Evolutionary conservation across 345 rosid species (phyloP), one percentile per base, ranked within the genome.

Genomic region (Cardamine occulta): DNA sequence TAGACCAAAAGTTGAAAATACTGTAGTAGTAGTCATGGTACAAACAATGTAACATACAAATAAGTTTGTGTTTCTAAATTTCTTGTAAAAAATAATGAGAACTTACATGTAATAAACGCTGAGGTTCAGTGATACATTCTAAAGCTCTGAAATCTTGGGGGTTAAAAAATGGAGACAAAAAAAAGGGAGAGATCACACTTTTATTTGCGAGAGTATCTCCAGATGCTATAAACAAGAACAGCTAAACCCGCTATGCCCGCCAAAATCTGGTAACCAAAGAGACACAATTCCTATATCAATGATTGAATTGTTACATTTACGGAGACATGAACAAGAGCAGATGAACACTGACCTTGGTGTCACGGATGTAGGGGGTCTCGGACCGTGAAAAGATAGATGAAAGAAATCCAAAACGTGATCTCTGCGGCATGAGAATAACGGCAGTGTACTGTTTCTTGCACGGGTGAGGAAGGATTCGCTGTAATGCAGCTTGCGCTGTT

Each of bases 341-440:
- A 19, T 17, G 31, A 69, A 29, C 60, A 58, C 88, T 79, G 77
- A 93, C 98, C 96, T 91, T 91, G 11, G 84, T 75, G 56, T 93
- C 88, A 65, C 79, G 82, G 23, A 66, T 55, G 28, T 48, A 74
- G 59, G 28, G 44, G 57, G 45, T 52, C 69, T 6, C 74, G 34
- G 76, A 45, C 15, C 66, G 75, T 35, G 80, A 76, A 45, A 87
- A 81, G 62, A 85, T 26, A 53, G 90, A 85, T 52, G 77, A 85
- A 51, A 87, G 73, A 58, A 77, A 74, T 77, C 73, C 79, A 28
- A 86, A 80, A 62, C 84, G 78, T 56, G 89, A 83, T 72, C 79
- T 81, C 74, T 73, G 89, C 12, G 96, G 96, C 91, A 91, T 85
- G 63, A 93, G 86, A 78, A 93, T 85, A 77, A 93, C 94, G 45